A percentile compares a stretch with the other conserved stretches of the same genome.
These are phyloP conservation scores for Arctium minus DNA, from an alignment of 129 eudicot species.

Conservation along the genomic window DNA sequence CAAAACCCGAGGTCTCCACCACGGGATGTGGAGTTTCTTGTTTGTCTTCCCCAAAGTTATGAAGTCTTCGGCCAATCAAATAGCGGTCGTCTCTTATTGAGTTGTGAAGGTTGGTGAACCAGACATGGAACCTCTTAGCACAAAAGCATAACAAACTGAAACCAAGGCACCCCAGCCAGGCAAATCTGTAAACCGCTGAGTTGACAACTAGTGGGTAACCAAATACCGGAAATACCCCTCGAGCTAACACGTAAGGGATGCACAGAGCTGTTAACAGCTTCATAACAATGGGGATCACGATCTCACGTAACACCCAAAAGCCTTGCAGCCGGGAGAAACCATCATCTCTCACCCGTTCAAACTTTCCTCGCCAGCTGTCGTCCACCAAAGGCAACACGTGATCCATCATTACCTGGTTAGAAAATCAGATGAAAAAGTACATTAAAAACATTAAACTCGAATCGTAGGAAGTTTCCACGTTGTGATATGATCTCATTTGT, in stretches of 20 bases:
- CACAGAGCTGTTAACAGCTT: slow-evolving; percentile 85
- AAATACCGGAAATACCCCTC: slow-evolving; percentile 75
- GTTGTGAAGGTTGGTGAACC: slow-evolving; percentile 94
- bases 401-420: slow-evolving; percentile 77
- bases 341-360: slow-evolving; percentile 82
- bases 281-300: slow-evolving; percentile 78
- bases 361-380: slow-evolving; percentile 79
- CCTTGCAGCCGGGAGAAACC: slow-evolving; percentile 95
- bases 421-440: neutral
- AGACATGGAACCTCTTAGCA: slow-evolving; percentile 78
- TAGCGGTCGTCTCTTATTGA: slow-evolving; percentile 91
- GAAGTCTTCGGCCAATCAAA: slow-evolving; percentile 83
- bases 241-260: slow-evolving; percentile 84
- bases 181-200: slow-evolving; percentile 87
- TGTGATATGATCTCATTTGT: too few species aligned
- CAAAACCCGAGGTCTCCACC: neutral
- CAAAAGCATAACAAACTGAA: slow-evolving; percentile 66
- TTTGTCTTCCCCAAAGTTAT: slow-evolving; percentile 68
- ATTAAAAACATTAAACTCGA: neutral
- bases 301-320: slow-evolving; percentile 86
- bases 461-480: slow-evolving; percentile 26
- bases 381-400: slow-evolving; percentile 83
- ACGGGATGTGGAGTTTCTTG: neutral
- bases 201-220: slow-evolving; percentile 84
- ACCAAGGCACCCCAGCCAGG: slow-evolving; percentile 88